Base-by-base conservation (phyloP, 2,329 filamentous ascomycete species). In the Parafenestella ontariensis region DNA sequence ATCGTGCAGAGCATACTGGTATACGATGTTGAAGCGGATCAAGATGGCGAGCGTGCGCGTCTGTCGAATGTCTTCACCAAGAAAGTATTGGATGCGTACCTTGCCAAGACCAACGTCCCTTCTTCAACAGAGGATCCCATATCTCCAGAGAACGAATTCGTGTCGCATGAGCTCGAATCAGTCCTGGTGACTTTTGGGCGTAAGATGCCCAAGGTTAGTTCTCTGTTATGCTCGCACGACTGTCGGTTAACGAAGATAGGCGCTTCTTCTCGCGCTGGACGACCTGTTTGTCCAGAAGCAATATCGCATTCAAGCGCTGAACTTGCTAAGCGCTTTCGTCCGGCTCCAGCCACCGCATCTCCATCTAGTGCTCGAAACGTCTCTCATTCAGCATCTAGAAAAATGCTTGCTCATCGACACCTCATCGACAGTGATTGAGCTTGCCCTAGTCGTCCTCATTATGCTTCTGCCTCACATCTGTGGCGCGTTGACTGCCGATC, bases 381-480 rank as follows among this genome's bases (percentile, higher is more conserved):
- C 87, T 0, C 79, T 95, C 1, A 88, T 95, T 61, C 82, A 84
- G 53, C 86, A 89, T 69, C 78, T 95, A 18, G 78, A 94, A 47
- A 86, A 85, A 66, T 93, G 89, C 59, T 80, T 95, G 1, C 89
- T 92, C 74, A 85, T 85, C 49, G 91, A 95, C 72, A 90, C 89
- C 1, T 93, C 90, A 0, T 91, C 89, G 0, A 88, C 88, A 0
- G 85, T 89, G 3, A 82, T 94, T n/a, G 90, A 90, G 1, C 79
- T 92, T 39, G 89, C 90, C 1, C 78, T 95, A 47, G 90, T 89
- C 4, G 85, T 87, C 7, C 76, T 95, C 54, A 88, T 91, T 61
- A 95, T 95, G 91, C 85, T 94, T 24, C 75, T 95, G 45, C 91
- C 91, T 1, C 90, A 93, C 69, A 90, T 94, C 74, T 90, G 90